Evolutionary conservation across 2,329 filamentous ascomycete genomes (phyloP), one percentile per base, ranked within the genome.

Genomic region (Claviceps monticola): DNA sequence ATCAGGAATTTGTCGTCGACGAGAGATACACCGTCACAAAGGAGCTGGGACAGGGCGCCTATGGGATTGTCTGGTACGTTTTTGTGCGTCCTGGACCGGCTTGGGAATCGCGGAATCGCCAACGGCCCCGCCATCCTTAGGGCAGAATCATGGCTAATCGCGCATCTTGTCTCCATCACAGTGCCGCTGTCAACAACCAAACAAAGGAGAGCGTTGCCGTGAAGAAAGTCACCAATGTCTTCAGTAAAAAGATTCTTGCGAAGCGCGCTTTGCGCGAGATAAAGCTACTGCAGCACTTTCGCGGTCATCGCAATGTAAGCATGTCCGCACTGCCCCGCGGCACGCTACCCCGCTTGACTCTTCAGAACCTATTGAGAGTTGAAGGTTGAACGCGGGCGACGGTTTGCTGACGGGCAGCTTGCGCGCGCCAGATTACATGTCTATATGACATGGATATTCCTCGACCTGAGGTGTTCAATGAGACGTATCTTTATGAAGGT

Each of bases 161-260:
- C 19, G 13, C 19, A 14, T 9, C 16, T 49, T 52, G 54, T 48
- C 17, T 45, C n/a, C 48, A 38, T 47, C 51, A 38, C 66, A 95
- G 90, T 70, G 91, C 93, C 55, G 93, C 93, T 52, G 87, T 88
- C 59, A 96, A 97, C 76, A 84, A 82, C 66, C 82, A 89, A 68
- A 94, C 86, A 36, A 84, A 82, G 63, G 93, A 98, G 67, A 90
- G 91, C 42, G 90, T 98, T 56, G 93, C 93, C 62, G 93, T 98
- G 76, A 98, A 98, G 74, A 98, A 98, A 73, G 88, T 98, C 68
- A 98, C 93, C 74, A 98, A 98, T 86, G 91, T 98, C 62, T 98
- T 98, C 72, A 96, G 89, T 79, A 98, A 98, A 75, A 97, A 97
- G 82, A 98, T 98, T 61, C 79, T 98, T 59, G 93, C 93, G 62